phyloP scores from a whole-genome alignment of 257 asterid species.

The Ligustrum vulgare region DNA sequence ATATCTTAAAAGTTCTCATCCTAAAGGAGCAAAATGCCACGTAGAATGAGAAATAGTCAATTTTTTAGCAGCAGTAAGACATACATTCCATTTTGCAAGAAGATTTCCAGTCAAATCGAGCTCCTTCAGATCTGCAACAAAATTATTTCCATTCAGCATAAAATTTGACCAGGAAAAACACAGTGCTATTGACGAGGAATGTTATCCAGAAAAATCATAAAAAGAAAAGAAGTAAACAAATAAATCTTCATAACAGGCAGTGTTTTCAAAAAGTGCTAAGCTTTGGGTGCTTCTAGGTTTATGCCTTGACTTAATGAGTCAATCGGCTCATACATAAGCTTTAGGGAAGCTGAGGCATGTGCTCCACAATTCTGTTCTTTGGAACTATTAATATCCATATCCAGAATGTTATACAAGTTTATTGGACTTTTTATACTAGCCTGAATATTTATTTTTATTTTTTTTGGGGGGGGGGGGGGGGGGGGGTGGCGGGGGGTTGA shows the following conservation, averaged over 20 bases:
- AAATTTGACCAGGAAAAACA: not conserved
- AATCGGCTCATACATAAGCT: not conserved
- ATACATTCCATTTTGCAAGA: conserved; percentile 79
- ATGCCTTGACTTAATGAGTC: not conserved
- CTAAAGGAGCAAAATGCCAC: not conserved
- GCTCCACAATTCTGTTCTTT: not conserved
- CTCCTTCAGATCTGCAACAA: conserved; percentile 79
- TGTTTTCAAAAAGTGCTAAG: not conserved
- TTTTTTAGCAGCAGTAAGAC: conserved; percentile 30
- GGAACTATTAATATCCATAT: not conserved
- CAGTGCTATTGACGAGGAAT: conserved; percentile 3
- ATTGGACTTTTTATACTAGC: not conserved
- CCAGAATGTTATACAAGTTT: not conserved
- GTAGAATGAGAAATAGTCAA: not conserved
- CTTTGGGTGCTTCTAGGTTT: not conserved
- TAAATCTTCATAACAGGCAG: not conserved
- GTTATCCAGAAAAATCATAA: not conserved
- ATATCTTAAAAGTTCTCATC: not conserved
- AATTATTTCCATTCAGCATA: conserved; percentile 22
- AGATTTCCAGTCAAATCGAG: conserved; percentile 93
- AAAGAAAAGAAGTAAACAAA: not conserved
- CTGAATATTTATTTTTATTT: not conserved
- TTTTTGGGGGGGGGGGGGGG: too few relatives aligned
- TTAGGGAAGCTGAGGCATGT: not conserved
- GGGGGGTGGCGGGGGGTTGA: not conserved